Base-by-base conservation (phyloP, 257 asterid genomes). In the Verbena officinalis region DNA sequence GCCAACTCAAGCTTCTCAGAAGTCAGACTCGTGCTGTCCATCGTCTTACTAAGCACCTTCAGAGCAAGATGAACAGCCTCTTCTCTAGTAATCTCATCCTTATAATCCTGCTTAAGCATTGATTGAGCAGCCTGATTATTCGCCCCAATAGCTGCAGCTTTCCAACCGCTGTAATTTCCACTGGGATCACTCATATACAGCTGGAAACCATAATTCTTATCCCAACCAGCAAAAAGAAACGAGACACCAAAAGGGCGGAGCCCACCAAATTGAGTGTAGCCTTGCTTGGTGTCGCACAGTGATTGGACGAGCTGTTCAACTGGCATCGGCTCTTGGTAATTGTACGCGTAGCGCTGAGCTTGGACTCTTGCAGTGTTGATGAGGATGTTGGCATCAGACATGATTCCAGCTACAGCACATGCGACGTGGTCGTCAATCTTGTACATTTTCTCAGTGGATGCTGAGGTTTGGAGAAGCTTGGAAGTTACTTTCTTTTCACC, bases 161-260 rank as follows among this genome's bases (percentile, higher is more conserved):
- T 90, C 97, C 96, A 90, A 20, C 97, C 97, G 59, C 90, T 85
- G 62, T 84, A 90, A 70, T 90, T 90, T 51, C 97, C 97, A 84
- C 97, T 90, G 6, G 97, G 97, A 64, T 90, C 97, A 8, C 97
- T 90, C 97, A 90, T 84, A 80, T 86, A 90, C 9, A 90, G 97
- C 86, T 90, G 97, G 61, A 90, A 90, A 4, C 95, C 97, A 5
- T 85, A 90, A 77, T 90, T 90, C 23, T 90, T 90, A 67, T 90
- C 97, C 96, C 97, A 88, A 33, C 97, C 97, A 9, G 97, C 97
- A 75, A 90, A 90, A 16, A 90, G 93, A 64, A 90, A 90, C 0
- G 97, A 90, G 64, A 90, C 97, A 16, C 97, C 97, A 76, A 90
- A 90, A 19, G 97, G 97, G 2, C 97, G 96, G 58, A 90, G 95